phyloP scores from a whole-genome alignment of 2,329 filamentous ascomycete genomes.

The Trichoderma afroharzianum region DNA sequence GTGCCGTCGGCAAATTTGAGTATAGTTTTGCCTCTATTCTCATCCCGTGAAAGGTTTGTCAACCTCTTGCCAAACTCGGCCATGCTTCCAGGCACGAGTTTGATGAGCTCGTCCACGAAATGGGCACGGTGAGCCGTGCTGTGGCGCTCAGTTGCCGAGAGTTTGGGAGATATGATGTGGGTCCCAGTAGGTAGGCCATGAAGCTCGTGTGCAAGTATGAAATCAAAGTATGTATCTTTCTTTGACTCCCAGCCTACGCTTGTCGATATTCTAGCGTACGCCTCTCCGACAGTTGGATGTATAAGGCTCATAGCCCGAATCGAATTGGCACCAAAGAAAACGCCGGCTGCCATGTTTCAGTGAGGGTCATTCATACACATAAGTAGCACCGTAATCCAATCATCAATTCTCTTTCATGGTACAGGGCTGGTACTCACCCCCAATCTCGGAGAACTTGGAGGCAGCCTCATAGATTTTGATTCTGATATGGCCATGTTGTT shows the following conservation, averaged over 20 bases:
- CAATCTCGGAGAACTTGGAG: slow-evolving; percentile 52
- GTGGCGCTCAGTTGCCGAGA: neutral
- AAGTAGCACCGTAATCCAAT: neutral
- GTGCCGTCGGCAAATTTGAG: slow-evolving; percentile 20
- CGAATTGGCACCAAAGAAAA: slow-evolving; percentile 54
- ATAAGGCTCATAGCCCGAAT: slow-evolving; percentile 52
- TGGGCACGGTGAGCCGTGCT: slow-evolving; percentile 19
- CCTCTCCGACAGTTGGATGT: slow-evolving; percentile 40
- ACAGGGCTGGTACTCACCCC: slow-evolving; percentile 24
- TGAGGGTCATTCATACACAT: neutral
- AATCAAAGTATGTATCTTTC: slow-evolving; percentile 20
- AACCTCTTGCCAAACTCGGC: slow-evolving; percentile 19
- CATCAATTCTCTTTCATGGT: neutral
- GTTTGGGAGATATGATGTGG: slow-evolving; percentile 13
- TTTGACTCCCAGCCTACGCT: slow-evolving; percentile 20
- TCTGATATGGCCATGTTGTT: slow-evolving; percentile 20
- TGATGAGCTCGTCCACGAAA: slow-evolving; percentile 19
- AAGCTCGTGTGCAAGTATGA: slow-evolving; percentile 18
- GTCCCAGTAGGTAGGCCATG: slow-evolving; percentile 16
- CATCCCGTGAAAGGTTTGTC: neutral
- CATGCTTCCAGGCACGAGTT: slow-evolving; percentile 10
- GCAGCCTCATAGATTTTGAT: slow-evolving; percentile 56
- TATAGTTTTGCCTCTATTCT: neutral
- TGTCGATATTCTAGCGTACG: slow-evolving; percentile 37
- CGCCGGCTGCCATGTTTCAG: slow-evolving; percentile 36